Evolutionary conservation across 1,284 basidiomycete genomes (phyloP), one percentile per base, ranked within the genome.

Genomic region (Papiliotrema laurentii): DNA sequence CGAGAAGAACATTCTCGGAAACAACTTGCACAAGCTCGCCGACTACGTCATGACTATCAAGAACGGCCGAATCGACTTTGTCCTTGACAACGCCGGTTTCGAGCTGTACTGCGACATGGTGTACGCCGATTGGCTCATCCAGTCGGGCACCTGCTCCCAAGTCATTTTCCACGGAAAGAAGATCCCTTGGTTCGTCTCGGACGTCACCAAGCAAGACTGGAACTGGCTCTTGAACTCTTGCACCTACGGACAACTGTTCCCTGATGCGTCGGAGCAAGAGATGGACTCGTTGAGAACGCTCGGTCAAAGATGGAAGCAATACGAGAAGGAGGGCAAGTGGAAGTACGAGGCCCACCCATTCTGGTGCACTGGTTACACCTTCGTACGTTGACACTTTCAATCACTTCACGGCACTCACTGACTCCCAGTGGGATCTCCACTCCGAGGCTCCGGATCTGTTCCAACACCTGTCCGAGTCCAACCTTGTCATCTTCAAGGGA

Each of bases 81-180:
- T 93, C 30, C 68, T 77, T 52, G 74, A 76, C 62, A 75, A 74
- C 40, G 72, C 71, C 46, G 68, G 92, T 16, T 97, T 97, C 66
- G 93, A 98, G 75, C 76, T 97, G 33, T 97, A 96, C 73, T 97
- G 92, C 63, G 94, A 97, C 67, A 86, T 89, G 56, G 90, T 97
- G 51, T 97, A 94, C 70, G 91, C 89, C 84, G 69, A 72, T 80
- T 78, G 69, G 69, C 82, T 97, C 55, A 81, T 97, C 55, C 92
- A 97, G 74, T 86, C 83, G 54, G 93, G 92, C 2, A 82, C 93
- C 39, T 91, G 89, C 35, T 84, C 76, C 46, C 78, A 91, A 74
- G 80, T 97, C 55, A 83, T 83, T 60, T 97, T 98, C 83, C 94
- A 74, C 63, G 72, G 72, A 45, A 72, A 74, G 63, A 66, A 66